Base-by-base conservation (phyloP, 805 yeast species). In the Kodamaea sagamina region DNA sequence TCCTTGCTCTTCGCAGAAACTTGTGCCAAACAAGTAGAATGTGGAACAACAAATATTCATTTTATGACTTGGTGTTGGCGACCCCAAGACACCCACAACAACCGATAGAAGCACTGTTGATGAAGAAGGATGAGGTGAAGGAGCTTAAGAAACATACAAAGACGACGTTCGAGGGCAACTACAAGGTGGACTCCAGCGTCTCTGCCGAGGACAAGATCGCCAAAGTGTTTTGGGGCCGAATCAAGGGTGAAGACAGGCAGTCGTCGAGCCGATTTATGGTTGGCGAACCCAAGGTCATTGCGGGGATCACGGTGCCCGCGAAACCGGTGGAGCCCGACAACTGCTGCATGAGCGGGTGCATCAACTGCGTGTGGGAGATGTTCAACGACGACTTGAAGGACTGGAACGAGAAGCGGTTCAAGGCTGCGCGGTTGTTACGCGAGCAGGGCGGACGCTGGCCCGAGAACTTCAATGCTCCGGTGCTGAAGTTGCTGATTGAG, bases 331-430 rank as follows among this genome's bases (percentile, higher is more conserved):
- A 88, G 53, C 98, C 98, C 1, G 96, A 90, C 53, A 89, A 92
- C 62, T 92, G 99, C 62, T 92, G 99, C 63, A 89, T 89, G 96
- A 83, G 93, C 45, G 99, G 99, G 1, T 92, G 99, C 63, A 82
- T 88, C 22, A 89, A 92, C 63, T 92, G 99, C 63, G 98, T 92
- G 1, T 93, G 98, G 98, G 97, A 90, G 54, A 67, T 87, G 42
- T 92, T 80, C 60, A 83, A 85, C 51, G 97, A 92, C 41, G 98
- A 93, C 59, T 56, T 90, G 39, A 82, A 80, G 49, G 88, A 88
- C 25, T 93, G 97, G 96, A 79, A 81, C 54, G 58, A 49, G 1
- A 64, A 71, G 55, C 69, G 95, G 13, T 65, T 63, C 28, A 60
- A 71, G 43, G 97, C 96, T 0, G 85, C 75, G 0, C 36, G 51